Evolutionary conservation across 257 asterid genomes (phyloP).

Genomic region (Solanum chilense): DNA sequence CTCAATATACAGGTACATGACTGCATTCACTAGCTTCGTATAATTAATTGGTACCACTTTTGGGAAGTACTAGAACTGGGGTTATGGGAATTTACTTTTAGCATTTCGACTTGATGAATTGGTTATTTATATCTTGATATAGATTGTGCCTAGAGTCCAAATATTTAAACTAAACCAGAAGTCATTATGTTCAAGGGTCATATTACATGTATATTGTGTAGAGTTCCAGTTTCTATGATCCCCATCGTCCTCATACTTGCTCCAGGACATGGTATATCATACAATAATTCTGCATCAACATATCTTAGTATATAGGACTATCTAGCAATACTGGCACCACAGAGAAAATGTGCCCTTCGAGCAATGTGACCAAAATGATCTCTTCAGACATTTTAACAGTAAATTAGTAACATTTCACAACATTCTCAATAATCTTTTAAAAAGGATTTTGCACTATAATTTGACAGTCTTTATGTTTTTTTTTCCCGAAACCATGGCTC

Average conservation of each 20-base stretch:
- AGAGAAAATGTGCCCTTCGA: slow-evolving; percentile 75
- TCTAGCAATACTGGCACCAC: slow-evolving; percentile 57
- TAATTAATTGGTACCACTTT: background rate
- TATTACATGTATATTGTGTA: slow-evolving; percentile 41
- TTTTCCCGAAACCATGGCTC: background rate
- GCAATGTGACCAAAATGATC: slow-evolving; percentile 79
- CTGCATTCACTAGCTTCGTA: background rate
- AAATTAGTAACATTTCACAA: too few relatives aligned
- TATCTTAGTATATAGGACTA: slow-evolving; percentile 11
- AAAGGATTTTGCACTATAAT: background rate
- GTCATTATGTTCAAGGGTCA: background rate
- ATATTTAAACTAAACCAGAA: background rate
- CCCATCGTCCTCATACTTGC: slow-evolving; percentile 84
- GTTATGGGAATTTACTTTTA: background rate
- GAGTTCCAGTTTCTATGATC: slow-evolving; percentile 84
- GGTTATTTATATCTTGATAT: background rate
- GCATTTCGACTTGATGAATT: background rate
- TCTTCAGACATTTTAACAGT: background rate
- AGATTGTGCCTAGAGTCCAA: background rate
- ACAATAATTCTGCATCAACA: slow-evolving; percentile 22
- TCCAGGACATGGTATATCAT: slow-evolving; percentile 55
- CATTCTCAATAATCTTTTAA: too few relatives aligned
- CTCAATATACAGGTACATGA: background rate
- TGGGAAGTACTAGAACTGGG: background rate
- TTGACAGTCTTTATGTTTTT: background rate